Evolutionary conservation across 2,329 filamentous ascomycete genomes (phyloP).

Genomic region (Tolypocladium paradoxum): DNA sequence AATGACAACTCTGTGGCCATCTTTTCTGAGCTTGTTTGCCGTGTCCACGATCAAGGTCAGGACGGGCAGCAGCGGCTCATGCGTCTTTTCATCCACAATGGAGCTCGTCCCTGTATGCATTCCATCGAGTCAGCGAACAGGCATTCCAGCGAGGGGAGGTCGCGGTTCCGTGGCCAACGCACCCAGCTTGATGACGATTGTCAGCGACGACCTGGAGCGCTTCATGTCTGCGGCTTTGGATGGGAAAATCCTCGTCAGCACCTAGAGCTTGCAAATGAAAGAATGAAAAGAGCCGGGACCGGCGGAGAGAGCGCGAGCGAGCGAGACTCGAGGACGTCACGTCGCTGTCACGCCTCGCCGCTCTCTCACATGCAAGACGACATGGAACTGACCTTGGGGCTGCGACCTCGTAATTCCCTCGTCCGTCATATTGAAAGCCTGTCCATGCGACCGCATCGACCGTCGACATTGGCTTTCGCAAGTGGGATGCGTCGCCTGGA

Average conservation of each 20-base stretch:
- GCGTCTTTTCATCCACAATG: slow-evolving; percentile 94
- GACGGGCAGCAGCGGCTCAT: slow-evolving; percentile 85
- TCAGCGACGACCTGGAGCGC: slow-evolving; percentile 33
- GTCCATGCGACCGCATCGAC: slow-evolving; percentile 3
- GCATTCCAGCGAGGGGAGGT: not conserved
- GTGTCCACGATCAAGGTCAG: slow-evolving; percentile 91
- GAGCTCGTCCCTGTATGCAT: slow-evolving; percentile 72
- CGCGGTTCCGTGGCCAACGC: slow-evolving; percentile 17
- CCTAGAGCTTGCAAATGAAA: not conserved
- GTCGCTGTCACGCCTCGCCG: not conserved
- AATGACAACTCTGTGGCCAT: slow-evolving; percentile 90
- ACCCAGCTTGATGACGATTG: slow-evolving; percentile 82
- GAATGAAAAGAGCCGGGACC: not conserved
- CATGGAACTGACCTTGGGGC: slow-evolving; percentile 4
- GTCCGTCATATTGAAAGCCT: slow-evolving; percentile 7
- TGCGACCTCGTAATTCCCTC: slow-evolving; percentile 6
- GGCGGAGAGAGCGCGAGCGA: not conserved
- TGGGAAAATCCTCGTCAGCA: slow-evolving; percentile 3
- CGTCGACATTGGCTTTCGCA: slow-evolving; percentile 1
- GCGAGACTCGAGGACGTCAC: not conserved
- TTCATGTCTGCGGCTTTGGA: slow-evolving; percentile 47
- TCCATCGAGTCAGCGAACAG: not conserved
- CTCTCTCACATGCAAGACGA: not conserved
- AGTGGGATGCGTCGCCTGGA: not conserved
- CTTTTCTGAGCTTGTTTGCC: slow-evolving; percentile 71